Conservation (phyloP, 1,284 basidiomycete species). For the Leccinum holopus region DNA sequence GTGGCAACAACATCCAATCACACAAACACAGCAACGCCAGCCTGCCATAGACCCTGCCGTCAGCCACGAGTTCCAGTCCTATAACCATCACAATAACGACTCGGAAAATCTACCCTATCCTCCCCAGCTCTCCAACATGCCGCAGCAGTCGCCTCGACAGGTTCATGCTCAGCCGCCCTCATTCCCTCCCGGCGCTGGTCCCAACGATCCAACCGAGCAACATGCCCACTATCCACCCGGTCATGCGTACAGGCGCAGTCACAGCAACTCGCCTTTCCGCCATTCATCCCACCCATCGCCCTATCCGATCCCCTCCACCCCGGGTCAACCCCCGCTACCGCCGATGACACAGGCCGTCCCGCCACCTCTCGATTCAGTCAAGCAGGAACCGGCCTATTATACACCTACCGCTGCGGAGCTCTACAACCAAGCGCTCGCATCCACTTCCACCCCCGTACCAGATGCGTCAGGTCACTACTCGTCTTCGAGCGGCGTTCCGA, state of each 20-base stretch:
- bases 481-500: constrained; percentile 53
- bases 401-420: constrained; percentile 46
- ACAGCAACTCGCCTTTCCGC: constrained; percentile 38
- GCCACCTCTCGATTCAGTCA: constrained; percentile 16
- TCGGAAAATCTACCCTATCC: constrained; percentile 25
- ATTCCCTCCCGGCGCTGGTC: constrained; percentile 36
- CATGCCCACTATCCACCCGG: constrained; percentile 33
- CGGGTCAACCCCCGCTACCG: constrained; percentile 32
- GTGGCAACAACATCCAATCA: constrained; percentile 34
- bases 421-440: constrained; percentile 43
- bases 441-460: constrained; percentile 23
- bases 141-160: constrained; percentile 28
- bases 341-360: constrained; percentile 19
- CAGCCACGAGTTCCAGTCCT: constrained; percentile 34
- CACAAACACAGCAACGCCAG: constrained; percentile 34
- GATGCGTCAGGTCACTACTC: constrained; percentile 50
- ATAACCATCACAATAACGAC: constrained; percentile 31
- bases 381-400: constrained; percentile 40
- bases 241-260: constrained; percentile 36
- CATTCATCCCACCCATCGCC: constrained; percentile 36
- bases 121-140: constrained; percentile 29
- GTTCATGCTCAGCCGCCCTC: constrained; percentile 29
- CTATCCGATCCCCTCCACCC: constrained; percentile 40
- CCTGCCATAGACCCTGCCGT: constrained; percentile 36
- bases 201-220: constrained; percentile 35